Evolutionary conservation across 169 alveolate species (phyloP).

Genomic region (Cryptosporidium viatorum): DNA sequence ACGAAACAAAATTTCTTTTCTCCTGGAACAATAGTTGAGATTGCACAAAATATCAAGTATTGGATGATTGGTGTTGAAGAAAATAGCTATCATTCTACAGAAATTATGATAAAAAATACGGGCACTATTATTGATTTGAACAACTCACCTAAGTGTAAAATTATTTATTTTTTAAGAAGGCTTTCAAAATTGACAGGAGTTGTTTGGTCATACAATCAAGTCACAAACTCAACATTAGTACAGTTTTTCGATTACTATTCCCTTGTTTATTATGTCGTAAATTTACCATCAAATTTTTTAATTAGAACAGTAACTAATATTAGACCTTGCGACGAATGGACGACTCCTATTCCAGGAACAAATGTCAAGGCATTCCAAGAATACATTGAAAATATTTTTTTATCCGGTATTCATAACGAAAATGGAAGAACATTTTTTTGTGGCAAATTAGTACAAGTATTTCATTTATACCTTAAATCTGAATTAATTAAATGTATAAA

Average conservation of each 20-base stretch:
- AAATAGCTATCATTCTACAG: background rate
- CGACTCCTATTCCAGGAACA: background rate
- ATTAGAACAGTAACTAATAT: background rate
- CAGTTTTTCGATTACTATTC: slow-evolving; percentile 49
- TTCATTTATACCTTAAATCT: background rate
- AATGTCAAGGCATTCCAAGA: background rate
- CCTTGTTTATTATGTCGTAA: slow-evolving; percentile 14
- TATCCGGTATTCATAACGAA: background rate
- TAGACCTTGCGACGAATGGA: background rate
- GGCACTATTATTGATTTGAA: slow-evolving; percentile 11
- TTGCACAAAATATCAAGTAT: slow-evolving; percentile 10
- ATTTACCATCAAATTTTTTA: slow-evolving; percentile 25
- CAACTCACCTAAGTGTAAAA: background rate
- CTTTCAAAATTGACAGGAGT: slow-evolving; percentile 20
- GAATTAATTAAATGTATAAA: slow-evolving; percentile 16
- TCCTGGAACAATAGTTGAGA: slow-evolving; percentile 32
- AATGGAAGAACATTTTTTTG: slow-evolving; percentile 1
- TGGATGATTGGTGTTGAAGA: background rate
- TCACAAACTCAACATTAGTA: slow-evolving; percentile 35
- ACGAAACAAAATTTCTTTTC: background rate
- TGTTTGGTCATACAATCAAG: slow-evolving; percentile 29
- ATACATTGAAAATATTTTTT: slow-evolving; percentile 21
- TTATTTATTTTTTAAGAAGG: slow-evolving; percentile 9
- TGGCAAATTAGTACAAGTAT: background rate
- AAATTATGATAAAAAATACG: background rate